phyloP scores from a whole-genome alignment of 805 yeast species.

The Komagataella pastoris region DNA sequence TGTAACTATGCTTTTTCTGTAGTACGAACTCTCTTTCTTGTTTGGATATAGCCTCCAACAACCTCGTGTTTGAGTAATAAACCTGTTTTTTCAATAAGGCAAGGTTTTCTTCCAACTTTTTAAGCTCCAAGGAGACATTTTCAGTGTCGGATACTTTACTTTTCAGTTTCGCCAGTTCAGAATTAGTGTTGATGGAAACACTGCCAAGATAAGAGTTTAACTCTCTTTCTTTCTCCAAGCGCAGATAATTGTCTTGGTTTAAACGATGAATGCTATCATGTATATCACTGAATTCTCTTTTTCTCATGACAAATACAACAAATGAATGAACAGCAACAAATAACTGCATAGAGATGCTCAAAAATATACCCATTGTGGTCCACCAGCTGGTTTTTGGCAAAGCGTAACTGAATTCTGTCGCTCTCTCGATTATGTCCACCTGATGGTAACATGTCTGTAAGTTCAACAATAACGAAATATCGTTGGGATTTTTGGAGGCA shows the following conservation, averaged over 20 bases:
- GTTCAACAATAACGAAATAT: slow-evolving; percentile 11
- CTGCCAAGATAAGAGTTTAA: neutral
- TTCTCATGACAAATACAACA: slow-evolving; percentile 2
- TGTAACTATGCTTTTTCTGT: neutral
- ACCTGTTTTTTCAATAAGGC: neutral
- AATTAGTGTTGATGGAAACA: slow-evolving; percentile 1
- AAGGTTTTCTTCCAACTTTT: neutral
- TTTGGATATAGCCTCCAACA: neutral
- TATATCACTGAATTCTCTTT: slow-evolving; percentile 1
- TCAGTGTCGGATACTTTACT: slow-evolving; percentile 11
- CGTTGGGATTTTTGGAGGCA: slow-evolving; percentile 7
- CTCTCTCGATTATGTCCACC: slow-evolving; percentile 7
- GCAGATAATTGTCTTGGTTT: neutral
- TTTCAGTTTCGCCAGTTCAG: slow-evolving; percentile 6
- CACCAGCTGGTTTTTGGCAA: slow-evolving; percentile 2
- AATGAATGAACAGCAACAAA: slow-evolving; percentile 3
- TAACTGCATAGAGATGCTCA: slow-evolving; percentile 2
- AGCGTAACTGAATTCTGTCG: neutral
- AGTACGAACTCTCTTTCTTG: neutral
- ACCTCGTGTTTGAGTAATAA: neutral
- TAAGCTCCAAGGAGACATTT: slow-evolving; percentile 7
- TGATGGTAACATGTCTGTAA: slow-evolving; percentile 16
- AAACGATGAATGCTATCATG: neutral
- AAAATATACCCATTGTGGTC: slow-evolving; percentile 2
- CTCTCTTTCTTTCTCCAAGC: slow-evolving; percentile 2